phyloP scores from a whole-genome alignment of 2,329 filamentous ascomycete genomes.

The Penicillium sp. region DNA sequence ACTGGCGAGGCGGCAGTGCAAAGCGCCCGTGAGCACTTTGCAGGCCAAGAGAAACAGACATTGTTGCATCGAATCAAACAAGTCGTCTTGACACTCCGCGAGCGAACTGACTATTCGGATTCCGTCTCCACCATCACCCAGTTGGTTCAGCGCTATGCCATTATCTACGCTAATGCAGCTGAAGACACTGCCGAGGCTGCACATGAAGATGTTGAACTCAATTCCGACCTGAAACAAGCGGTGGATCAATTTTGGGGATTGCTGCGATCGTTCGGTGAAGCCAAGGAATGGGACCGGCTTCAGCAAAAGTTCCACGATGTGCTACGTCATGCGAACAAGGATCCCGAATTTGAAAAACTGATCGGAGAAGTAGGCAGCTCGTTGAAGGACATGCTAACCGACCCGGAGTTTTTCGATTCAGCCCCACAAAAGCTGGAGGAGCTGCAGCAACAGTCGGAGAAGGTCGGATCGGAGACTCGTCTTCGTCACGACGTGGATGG shows the following conservation, averaged over 20 bases:
- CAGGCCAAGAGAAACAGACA: slow-evolving; percentile 70
- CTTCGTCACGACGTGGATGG: slow-evolving; percentile 72
- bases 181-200: slow-evolving; percentile 66
- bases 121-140: slow-evolving; percentile 78
- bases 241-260: slow-evolving; percentile 79
- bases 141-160: slow-evolving; percentile 75
- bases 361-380: slow-evolving; percentile 71
- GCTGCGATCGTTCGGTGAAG: slow-evolving; percentile 75
- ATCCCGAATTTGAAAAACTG: slow-evolving; percentile 79
- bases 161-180: slow-evolving; percentile 72
- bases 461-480: slow-evolving; percentile 64
- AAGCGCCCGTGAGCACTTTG: slow-evolving; percentile 72
- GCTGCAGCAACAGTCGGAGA: slow-evolving; percentile 56
- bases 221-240: slow-evolving; percentile 72
- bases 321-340: slow-evolving; percentile 70
- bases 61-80: slow-evolving; percentile 74
- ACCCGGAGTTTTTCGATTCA: slow-evolving; percentile 82
- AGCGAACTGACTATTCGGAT: slow-evolving; percentile 78
- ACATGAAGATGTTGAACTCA: slow-evolving; percentile 70
- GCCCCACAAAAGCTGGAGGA: slow-evolving; percentile 65
- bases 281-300: slow-evolving; percentile 71
- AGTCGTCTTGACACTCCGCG: slow-evolving; percentile 70
- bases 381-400: slow-evolving; percentile 77
- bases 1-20: slow-evolving; percentile 60
- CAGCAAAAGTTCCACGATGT: slow-evolving; percentile 69